Base-by-base conservation (phyloP, 441 rosid genomes). In the Pelargonium citronellum region DNA sequence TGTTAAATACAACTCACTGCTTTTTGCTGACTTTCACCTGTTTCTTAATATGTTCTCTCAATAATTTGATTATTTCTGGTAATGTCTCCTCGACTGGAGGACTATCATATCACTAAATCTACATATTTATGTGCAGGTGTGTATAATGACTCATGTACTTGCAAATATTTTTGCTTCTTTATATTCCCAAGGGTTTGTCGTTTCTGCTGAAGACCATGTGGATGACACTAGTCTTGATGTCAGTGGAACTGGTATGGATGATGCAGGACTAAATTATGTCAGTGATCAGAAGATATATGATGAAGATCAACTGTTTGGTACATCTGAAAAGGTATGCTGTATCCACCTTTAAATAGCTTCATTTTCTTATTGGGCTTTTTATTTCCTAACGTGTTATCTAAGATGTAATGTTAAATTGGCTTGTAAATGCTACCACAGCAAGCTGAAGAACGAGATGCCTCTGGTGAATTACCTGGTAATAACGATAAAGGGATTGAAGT, bases 231-330 rank as follows among this genome's bases (percentile, higher is more conserved):
- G 66, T 67, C 65, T 55, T 75, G 89, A 77, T 64, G 76, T 65
- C 64, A 87, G 77, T 74, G 98, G 99, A 75, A 92, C 92, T 5
- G 99, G 98, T 61, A 84, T 95, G 17, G 97, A 91, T 78, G 99
- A 97, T 67, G 85, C 69, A 9, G 98, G 98, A 46, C 77, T 73
- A 66, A 88, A 86, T 16, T 97, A 95, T 88, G 95, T 89, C 74
- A 91, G 99, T 70, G 92, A 91, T 75, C 89, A n/a, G n/a, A n/a
- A 95, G 81, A 89, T 95, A 80, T 81, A 81, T 53, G 95, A 95
- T 76, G 98, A 92, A 81, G 99, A 95, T 37, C 5, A 2, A 2
- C 41, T 37, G 41, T 37, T 37, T 37, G 2, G 41, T 37, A 37
- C 2, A 37, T 37, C 41, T 37, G 41, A 37, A 37, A 2, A 37